Conservation (phyloP, 1,284 basidiomycete species). For the Moniliella sp. region DNA sequence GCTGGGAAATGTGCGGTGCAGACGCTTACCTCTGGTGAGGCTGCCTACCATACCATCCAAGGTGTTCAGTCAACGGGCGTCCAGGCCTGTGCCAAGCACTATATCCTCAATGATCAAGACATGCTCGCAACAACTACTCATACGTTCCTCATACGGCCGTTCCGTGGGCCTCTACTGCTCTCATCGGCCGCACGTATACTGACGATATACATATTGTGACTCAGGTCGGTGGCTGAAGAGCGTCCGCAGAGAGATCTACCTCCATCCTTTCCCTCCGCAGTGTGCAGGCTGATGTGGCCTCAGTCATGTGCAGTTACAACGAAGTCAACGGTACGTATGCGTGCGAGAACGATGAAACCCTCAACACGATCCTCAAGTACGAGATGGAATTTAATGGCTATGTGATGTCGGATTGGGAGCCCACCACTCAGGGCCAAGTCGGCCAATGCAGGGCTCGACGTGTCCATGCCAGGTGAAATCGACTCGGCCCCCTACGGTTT, state of each 20-base stretch:
- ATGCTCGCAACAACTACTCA: conserved; percentile 8
- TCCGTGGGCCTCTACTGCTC: not conserved
- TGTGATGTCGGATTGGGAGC: conserved; percentile 36
- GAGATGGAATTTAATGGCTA: conserved; percentile 60
- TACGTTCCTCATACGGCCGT: conserved; percentile 1
- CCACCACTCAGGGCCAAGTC: conserved; percentile 2
- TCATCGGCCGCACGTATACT: conserved; percentile 5
- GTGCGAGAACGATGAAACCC: conserved; percentile 47
- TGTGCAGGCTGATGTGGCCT: conserved; percentile 5
- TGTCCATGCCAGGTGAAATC: conserved; percentile 38
- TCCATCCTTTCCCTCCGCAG: conserved; percentile 7
- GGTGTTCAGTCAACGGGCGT: conserved; percentile 22
- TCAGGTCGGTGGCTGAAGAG: conserved; percentile 39
- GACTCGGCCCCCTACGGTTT: conserved; percentile 14
- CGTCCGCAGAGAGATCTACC: conserved; percentile 42
- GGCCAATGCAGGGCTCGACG: conserved; percentile 44
- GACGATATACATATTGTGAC: conserved; percentile 10
- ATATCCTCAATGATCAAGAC: conserved; percentile 29
- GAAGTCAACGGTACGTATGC: conserved; percentile 49
- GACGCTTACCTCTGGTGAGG: conserved; percentile 27
- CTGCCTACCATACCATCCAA: conserved; percentile 12
- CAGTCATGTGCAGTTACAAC: conserved; percentile 36
- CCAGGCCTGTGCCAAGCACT: conserved; percentile 35
- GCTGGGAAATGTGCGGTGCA: conserved; percentile 47
- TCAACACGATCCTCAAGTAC: conserved; percentile 52